phyloP scores from a whole-genome alignment of 2,329 filamentous ascomycete species.

The Cladophialophora carrionii region DNA sequence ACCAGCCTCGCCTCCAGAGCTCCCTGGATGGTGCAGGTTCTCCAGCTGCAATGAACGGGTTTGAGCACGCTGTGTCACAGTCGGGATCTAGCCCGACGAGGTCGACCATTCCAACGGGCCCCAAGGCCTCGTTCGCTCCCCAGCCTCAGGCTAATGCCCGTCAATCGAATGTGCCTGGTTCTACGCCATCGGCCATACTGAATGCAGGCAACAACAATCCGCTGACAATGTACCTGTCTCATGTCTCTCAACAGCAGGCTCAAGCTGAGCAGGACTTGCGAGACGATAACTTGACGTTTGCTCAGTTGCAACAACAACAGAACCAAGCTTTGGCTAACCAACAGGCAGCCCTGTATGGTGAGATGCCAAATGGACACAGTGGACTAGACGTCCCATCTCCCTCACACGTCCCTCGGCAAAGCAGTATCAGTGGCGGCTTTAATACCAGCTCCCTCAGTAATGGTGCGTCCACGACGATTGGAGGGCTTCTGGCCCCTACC shows the following conservation, averaged over 20 bases:
- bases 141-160: slow-evolving; percentile 61
- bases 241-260: slow-evolving; percentile 62
- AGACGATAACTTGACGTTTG: slow-evolving; percentile 47
- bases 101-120: slow-evolving; percentile 57
- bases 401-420: slow-evolving; percentile 51
- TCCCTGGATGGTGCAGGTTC: slow-evolving; percentile 59
- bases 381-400: slow-evolving; percentile 47
- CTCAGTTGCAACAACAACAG: slow-evolving; percentile 64
- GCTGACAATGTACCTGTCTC: slow-evolving; percentile 88
- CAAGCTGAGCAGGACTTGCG: slow-evolving; percentile 69
- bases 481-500: slow-evolving; percentile 74
- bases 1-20: slow-evolving; percentile 66
- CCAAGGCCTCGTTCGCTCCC: slow-evolving; percentile 55
- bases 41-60: slow-evolving; percentile 61
- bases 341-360: slow-evolving; percentile 79
- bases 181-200: slow-evolving; percentile 73
- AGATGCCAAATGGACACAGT: slow-evolving; percentile 61
- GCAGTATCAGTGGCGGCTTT: slow-evolving; percentile 39
- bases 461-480: slow-evolving; percentile 69
- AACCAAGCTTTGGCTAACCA: slow-evolving; percentile 68
- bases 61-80: slow-evolving; percentile 59
- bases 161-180: slow-evolving; percentile 56
- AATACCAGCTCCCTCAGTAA: slow-evolving; percentile 48
- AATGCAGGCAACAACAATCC: slow-evolving; percentile 82
- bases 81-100: slow-evolving; percentile 65